phyloP scores from a whole-genome alignment of 768 basidiomycete species.

The Trametes meyenii region DNA sequence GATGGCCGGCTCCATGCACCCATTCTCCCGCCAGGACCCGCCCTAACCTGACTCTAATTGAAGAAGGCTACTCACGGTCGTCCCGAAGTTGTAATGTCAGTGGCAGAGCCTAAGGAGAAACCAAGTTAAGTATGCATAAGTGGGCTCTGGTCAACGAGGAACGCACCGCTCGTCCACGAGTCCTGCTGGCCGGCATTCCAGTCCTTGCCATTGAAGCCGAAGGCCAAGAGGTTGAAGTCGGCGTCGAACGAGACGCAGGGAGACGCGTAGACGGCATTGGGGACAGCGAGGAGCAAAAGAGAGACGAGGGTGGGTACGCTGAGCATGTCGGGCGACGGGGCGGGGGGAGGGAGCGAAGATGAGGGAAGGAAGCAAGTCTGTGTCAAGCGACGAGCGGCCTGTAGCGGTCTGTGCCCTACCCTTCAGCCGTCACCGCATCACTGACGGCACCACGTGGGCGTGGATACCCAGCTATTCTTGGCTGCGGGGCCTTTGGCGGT shows the following conservation, averaged over 20 bases:
- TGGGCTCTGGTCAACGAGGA: neutral
- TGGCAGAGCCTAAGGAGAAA: slow-evolving; percentile 47
- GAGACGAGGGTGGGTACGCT: slow-evolving; percentile 47
- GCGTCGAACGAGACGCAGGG: slow-evolving; percentile 82
- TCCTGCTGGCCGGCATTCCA: slow-evolving; percentile 76
- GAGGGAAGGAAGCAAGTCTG: neutral
- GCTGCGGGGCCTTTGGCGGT: neutral
- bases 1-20: no score
- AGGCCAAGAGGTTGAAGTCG: slow-evolving; percentile 82
- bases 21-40: no score
- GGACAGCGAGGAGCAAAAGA: slow-evolving; percentile 52
- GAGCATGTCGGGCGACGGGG: slow-evolving; percentile 36
- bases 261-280: slow-evolving; percentile 39
- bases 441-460: slow-evolving; percentile 6
- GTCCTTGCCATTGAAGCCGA: slow-evolving; percentile 84
- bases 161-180: slow-evolving; percentile 63
- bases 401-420: neutral
- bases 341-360: neutral
- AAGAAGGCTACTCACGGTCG: slow-evolving; percentile 62
- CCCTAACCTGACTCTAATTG: no score
- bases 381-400: neutral
- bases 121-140: neutral
- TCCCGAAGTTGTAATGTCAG: slow-evolving; percentile 72
- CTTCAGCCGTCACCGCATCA: neutral
- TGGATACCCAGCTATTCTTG: slow-evolving; percentile 11